Conservation (phyloP, 2,329 filamentous ascomycete genomes). For the Colletotrichum spinosum region DNA sequence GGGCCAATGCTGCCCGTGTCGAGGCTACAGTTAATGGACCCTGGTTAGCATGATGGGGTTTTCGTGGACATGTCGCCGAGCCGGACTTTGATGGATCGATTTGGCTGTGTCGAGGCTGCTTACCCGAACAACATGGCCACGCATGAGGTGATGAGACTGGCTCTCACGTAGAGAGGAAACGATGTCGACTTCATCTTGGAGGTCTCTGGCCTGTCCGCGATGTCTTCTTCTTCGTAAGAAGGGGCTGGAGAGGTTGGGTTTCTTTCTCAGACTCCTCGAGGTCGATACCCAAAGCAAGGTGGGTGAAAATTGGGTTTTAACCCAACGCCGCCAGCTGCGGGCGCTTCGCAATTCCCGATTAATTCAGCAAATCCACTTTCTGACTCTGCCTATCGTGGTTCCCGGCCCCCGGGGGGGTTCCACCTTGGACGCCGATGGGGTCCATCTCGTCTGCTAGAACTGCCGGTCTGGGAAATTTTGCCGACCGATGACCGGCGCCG, state of each 20-base stretch:
- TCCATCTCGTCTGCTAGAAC: conserved; percentile 3
- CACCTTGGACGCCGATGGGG: conserved; percentile 11
- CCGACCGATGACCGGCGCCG: conserved; percentile 3
- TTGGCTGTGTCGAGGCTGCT: neutral
- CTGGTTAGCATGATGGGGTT: conserved; percentile 1
- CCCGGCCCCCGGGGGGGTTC: conserved; percentile 14
- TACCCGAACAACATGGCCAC: conserved; percentile 49
- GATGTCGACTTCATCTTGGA: conserved; percentile 6
- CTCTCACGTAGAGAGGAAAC: conserved; percentile 44
- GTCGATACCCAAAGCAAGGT: neutral
- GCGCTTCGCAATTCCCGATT: conserved; percentile 25
- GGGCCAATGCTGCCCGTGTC: conserved; percentile 68
- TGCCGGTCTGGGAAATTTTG: conserved; percentile 10
- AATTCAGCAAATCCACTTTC: conserved; percentile 20
- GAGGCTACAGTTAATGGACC: conserved; percentile 35
- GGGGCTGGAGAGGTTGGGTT: neutral
- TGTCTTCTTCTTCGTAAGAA: neutral
- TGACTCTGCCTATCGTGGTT: conserved; percentile 19
- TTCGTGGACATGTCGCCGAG: neutral
- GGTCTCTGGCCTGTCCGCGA: neutral
- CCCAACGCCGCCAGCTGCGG: conserved; percentile 11
- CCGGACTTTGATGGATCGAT: neutral
- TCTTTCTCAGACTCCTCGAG: neutral
- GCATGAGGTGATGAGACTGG: conserved; percentile 45
- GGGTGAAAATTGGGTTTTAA: conserved; percentile 23